Percentiles rank a stretch among this genome's conserved stretches.
Conservation (phyloP, 257 asterid species). For the Prunella vulgaris region DNA sequence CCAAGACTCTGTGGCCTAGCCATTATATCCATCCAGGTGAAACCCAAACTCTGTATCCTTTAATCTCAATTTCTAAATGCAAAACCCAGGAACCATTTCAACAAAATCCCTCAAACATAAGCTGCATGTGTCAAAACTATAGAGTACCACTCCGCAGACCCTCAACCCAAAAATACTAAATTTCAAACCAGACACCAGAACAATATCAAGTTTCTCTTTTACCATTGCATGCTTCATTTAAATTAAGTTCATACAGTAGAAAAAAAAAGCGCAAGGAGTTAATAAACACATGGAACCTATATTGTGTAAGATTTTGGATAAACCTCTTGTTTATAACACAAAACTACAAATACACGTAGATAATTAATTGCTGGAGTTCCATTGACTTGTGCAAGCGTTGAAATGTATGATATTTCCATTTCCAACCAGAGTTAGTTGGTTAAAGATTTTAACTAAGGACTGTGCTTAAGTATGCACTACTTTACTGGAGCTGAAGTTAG, state of each 20-base stretch:
- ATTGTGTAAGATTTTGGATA: not conserved
- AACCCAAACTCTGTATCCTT: not conserved
- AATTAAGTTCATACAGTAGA: not conserved
- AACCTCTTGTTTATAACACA: not conserved
- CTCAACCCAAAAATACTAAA: not conserved
- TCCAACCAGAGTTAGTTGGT: not conserved
- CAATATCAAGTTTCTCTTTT: conserved; percentile 4
- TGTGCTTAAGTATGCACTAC: not conserved
- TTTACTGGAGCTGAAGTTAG: not conserved
- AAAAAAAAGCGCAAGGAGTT: not conserved
- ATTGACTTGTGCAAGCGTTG: not conserved
- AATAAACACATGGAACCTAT: not conserved
- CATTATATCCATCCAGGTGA: conserved; percentile 10
- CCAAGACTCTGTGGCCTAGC: not conserved
- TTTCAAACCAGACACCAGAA: not conserved
- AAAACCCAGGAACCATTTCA: not conserved
- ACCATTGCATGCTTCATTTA: not conserved
- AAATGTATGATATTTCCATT: not conserved
- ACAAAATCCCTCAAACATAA: not conserved
- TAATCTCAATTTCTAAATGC: not conserved
- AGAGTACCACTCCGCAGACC: not conserved
- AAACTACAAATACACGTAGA: not conserved
- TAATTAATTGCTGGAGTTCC: not conserved
- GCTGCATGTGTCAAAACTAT: not conserved
- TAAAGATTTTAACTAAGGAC: not conserved